Evolutionary conservation across 1,139 yeast genomes (phyloP).

Genomic region (Blastobotrys buckinghamii): DNA sequence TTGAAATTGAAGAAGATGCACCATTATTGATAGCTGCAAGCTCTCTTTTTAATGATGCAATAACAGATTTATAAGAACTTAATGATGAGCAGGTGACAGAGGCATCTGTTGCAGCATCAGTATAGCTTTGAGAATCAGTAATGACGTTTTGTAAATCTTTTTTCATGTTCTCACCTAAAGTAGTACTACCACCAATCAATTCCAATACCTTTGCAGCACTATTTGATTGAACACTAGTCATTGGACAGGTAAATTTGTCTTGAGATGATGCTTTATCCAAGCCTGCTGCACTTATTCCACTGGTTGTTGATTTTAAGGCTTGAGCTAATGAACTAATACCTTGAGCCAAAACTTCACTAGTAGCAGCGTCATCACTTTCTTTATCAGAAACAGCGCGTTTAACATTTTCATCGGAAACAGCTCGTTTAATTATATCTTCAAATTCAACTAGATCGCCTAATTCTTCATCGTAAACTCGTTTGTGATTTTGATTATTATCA

Average conservation of each 20-base stretch:
- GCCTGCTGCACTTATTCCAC: neutral
- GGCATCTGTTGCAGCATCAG: neutral
- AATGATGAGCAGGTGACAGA: neutral
- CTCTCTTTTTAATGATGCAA: neutral
- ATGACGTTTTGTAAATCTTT: neutral
- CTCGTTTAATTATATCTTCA: neutral
- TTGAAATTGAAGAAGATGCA: too few relatives aligned
- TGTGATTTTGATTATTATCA: neutral
- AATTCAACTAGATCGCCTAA: neutral
- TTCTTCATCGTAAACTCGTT: neutral
- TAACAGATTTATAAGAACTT: neutral
- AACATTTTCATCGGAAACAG: neutral
- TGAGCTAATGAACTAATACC: neutral
- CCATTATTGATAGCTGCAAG: neutral
- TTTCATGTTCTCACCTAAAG: neutral
- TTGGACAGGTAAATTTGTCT: neutral
- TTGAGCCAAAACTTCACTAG: neutral
- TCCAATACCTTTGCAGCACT: conserved; percentile 3
- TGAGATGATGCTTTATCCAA: neutral
- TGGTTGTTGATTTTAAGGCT: neutral
- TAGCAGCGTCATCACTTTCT: neutral
- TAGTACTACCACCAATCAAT: neutral
- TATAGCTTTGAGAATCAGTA: neutral
- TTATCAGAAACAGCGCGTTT: neutral
- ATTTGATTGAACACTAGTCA: conserved; percentile 1